phyloP scores from a whole-genome alignment of 2,329 filamentous ascomycete genomes.

The Stagonosporopsis cucurbitacearum region DNA sequence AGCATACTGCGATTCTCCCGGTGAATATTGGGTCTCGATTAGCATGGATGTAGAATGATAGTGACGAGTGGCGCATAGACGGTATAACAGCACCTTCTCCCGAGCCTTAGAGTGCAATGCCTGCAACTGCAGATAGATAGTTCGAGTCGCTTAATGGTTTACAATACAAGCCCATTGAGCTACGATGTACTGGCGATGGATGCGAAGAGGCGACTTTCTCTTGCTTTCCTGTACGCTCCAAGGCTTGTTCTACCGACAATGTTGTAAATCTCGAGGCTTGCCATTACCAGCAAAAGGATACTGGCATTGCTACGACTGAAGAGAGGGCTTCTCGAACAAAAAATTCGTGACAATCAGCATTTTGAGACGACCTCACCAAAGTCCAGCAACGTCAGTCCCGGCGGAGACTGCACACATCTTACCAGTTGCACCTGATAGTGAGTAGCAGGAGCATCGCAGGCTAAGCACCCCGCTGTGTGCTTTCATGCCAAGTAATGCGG shows the following conservation, averaged over 20 bases:
- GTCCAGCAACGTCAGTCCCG: neutral
- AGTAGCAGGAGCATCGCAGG: neutral
- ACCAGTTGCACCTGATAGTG: neutral
- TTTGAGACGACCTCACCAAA: no score
- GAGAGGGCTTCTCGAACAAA: neutral
- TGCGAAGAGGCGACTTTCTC: neutral
- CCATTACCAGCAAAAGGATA: no score
- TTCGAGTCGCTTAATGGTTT: neutral
- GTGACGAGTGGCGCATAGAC: neutral
- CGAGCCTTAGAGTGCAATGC: neutral
- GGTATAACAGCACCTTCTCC: neutral
- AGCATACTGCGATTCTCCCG: neutral
- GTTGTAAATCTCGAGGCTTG: neutral
- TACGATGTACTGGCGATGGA: neutral
- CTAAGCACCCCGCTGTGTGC: conserved; percentile 5
- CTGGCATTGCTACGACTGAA: neutral
- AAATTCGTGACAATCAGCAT: neutral
- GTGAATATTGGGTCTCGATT: neutral
- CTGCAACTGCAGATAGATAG: no score
- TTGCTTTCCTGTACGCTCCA: neutral
- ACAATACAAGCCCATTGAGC: no score
- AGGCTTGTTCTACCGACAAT: neutral
- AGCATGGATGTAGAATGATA: neutral
- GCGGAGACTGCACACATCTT: neutral
- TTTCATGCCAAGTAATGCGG: conserved; percentile 9